phyloP scores from a whole-genome alignment of 371 early-diverging fungal genomes.

The Mucor plumbeus region DNA sequence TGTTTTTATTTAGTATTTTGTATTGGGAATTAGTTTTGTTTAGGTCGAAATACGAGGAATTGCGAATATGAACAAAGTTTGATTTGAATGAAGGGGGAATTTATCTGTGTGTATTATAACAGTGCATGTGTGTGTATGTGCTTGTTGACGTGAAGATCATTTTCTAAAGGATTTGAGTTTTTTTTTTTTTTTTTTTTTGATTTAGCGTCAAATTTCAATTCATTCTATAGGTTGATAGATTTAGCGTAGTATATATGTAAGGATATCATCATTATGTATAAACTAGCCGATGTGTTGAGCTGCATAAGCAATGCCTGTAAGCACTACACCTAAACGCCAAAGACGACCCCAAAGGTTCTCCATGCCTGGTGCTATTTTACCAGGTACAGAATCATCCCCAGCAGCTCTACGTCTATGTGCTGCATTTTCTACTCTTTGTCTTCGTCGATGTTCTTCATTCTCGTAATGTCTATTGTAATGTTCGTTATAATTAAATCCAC shows the following conservation, averaged over 20 bases:
- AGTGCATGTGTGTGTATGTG: no score
- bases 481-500: conserved; percentile 32
- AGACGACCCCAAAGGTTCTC: conserved; percentile 25
- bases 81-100: no score
- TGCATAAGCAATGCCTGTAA: conserved; percentile 33
- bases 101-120: no score
- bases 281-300: conserved; percentile 7
- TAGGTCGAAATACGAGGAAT: no score
- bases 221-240: background rate
- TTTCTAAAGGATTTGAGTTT: no score
- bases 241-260: background rate
- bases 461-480: conserved; percentile 46
- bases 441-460: conserved; percentile 48
- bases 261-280: background rate
- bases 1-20: no score
- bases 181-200: conserved; percentile 2
- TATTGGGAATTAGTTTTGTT: no score
- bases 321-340: conserved; percentile 29
- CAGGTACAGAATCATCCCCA: conserved; percentile 16
- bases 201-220: background rate
- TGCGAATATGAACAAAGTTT: no score
- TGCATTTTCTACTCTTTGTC: conserved; percentile 40
- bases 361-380: conserved; percentile 9
- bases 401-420: conserved; percentile 40
- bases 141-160: no score